Conservation (phyloP, 2,329 filamentous ascomycete species). For the Gliomastix tumulicola region DNA sequence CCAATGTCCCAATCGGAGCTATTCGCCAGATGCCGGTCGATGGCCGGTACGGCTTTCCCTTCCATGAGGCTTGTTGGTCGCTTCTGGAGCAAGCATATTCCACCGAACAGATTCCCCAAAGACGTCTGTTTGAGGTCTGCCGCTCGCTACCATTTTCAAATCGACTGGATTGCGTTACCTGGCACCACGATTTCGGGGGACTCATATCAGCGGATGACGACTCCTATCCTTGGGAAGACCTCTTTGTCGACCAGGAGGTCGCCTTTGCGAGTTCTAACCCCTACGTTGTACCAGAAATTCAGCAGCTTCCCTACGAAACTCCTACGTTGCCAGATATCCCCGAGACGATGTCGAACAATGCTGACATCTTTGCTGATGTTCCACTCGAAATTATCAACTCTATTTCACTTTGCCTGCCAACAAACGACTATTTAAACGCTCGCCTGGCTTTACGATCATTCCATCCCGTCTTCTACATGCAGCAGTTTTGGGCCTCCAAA, state of each 20-base stretch:
- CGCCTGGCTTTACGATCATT: constrained; percentile 5
- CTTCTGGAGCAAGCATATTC: constrained; percentile 6
- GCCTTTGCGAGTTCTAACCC: constrained; percentile 2
- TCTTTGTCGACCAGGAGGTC: constrained; percentile 4
- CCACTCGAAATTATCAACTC: constrained; percentile 5
- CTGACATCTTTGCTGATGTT: constrained; percentile 3
- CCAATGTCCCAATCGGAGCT: constrained; percentile 1
- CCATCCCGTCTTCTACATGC: constrained; percentile 4
- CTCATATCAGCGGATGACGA: constrained; percentile 4
- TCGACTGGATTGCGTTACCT: constrained; percentile 2
- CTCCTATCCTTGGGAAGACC: constrained; percentile 6
- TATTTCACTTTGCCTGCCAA: constrained; percentile 4
- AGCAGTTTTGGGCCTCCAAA: constrained; percentile 7
- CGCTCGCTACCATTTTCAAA: constrained; percentile 5
- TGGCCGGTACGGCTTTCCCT: constrained; percentile 7
- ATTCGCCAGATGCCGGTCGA: constrained; percentile 3
- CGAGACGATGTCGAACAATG: background rate
- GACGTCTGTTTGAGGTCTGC: constrained; percentile 5
- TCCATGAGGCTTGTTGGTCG: constrained; percentile 8
- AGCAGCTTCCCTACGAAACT: constrained; percentile 5
- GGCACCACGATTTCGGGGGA: constrained; percentile 5
- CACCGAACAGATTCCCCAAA: constrained; percentile 2
- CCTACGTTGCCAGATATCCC: constrained; percentile 1
- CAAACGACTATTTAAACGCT: constrained; percentile 6
- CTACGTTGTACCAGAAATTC: constrained; percentile 4